Evolutionary conservation across 768 basidiomycete genomes (phyloP).

Genomic region (Boletus rubroflammeus): DNA sequence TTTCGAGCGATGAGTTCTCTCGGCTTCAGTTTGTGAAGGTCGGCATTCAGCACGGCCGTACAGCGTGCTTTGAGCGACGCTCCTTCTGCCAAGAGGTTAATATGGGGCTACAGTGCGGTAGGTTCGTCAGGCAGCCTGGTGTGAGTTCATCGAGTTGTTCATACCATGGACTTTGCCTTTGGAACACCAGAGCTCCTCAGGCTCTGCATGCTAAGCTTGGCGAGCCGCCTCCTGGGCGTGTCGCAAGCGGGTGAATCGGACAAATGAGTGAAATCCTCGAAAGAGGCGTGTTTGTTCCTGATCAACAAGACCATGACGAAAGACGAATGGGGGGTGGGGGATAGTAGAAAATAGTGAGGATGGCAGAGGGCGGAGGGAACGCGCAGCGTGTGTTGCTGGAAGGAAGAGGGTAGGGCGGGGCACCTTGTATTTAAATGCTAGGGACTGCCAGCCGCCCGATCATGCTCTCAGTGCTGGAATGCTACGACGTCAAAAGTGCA

Average conservation of each 20-base stretch:
- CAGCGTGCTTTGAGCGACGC: slow-evolving; percentile 2
- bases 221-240: background rate
- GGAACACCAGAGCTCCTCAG: slow-evolving; percentile 7
- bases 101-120: slow-evolving; percentile 4
- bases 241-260: slow-evolving; percentile 6
- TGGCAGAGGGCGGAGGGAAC: background rate
- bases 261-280: slow-evolving; percentile 9
- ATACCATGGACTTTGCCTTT: slow-evolving; percentile 9
- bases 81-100: background rate
- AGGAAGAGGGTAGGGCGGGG: background rate
- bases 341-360: background rate
- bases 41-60: background rate
- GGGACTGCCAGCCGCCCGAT: background rate
- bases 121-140: background rate
- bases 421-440: background rate
- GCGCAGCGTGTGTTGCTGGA: background rate
- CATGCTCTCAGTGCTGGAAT: background rate
- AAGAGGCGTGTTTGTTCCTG: slow-evolving; percentile 14
- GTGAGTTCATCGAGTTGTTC: background rate
- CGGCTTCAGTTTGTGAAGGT: background rate
- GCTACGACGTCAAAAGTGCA: background rate
- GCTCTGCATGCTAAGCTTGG: background rate
- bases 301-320: slow-evolving; percentile 16
- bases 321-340: background rate
- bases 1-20: slow-evolving; percentile 2